phyloP scores from a whole-genome alignment of 192 early-diverging fungal species.

The Coemansia erecta region DNA sequence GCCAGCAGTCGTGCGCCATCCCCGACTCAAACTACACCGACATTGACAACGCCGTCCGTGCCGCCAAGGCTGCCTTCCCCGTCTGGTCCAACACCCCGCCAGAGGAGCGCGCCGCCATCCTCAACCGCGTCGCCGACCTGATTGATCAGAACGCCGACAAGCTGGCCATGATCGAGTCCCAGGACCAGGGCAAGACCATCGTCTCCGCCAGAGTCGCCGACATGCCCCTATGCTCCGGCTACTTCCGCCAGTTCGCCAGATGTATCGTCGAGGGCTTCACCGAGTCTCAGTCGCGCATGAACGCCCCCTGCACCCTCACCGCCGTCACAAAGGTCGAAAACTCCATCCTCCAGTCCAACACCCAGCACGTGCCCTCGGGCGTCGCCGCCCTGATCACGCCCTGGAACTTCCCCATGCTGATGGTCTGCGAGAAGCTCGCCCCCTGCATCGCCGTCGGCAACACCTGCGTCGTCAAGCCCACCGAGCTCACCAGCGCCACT shows the following conservation, averaged over 20 bases:
- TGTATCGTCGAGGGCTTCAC: slow-evolving; percentile 63
- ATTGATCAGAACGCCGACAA: slow-evolving; percentile 50
- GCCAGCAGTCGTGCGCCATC: slow-evolving; percentile 57
- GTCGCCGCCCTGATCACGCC: slow-evolving; percentile 76
- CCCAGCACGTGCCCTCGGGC: slow-evolving; percentile 70
- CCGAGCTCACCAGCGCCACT: slow-evolving; percentile 66
- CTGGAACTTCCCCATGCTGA: slow-evolving; percentile 73
- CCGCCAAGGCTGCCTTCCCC: slow-evolving; percentile 63
- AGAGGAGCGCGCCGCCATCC: slow-evolving; percentile 46
- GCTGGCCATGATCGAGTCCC: slow-evolving; percentile 62
- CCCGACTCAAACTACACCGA: slow-evolving; percentile 62
- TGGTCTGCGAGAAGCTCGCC: slow-evolving; percentile 78
- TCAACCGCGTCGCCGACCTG: slow-evolving; percentile 63
- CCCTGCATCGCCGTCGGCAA: slow-evolving; percentile 76
- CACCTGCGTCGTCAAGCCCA: slow-evolving; percentile 73
- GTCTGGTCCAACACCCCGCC: slow-evolving; percentile 59
- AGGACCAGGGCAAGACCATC: slow-evolving; percentile 78
- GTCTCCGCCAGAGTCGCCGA: slow-evolving; percentile 59
- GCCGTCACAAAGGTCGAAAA: slow-evolving; percentile 58
- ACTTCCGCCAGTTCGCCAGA: slow-evolving; percentile 78
- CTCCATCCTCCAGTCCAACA: slow-evolving; percentile 30
- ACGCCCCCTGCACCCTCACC: slow-evolving; percentile 6
- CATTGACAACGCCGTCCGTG: slow-evolving; percentile 65
- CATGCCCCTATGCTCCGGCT: slow-evolving; percentile 58
- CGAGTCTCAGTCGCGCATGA: slow-evolving; percentile 27